Percentiles rank a stretch among this genome's conserved stretches.
phyloP scores from a whole-genome alignment of 345 rosid species.

The rapeseed (Brassica napus) region DNA sequence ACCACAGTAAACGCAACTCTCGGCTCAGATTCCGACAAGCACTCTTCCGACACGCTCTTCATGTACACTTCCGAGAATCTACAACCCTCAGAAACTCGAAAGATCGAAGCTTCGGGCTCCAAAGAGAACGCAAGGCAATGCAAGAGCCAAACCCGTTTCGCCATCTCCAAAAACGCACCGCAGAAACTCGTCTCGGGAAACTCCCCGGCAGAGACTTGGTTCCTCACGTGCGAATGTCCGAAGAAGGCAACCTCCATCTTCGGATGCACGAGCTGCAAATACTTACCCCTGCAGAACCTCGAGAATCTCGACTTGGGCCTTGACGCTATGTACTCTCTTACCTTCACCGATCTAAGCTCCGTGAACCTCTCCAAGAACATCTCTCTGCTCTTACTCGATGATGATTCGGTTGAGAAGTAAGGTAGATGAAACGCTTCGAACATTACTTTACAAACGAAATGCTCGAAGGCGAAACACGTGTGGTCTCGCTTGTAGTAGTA shows the following conservation, averaged over 20 bases:
- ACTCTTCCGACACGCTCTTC: constrained; percentile 73
- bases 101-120: constrained; percentile 65
- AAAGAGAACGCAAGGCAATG: constrained; percentile 85
- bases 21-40: constrained; percentile 51
- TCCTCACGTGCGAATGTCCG: constrained; percentile 58
- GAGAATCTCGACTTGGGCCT: constrained; percentile 71
- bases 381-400: constrained; percentile 29
- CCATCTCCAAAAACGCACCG: constrained; percentile 62
- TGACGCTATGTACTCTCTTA: constrained; percentile 48
- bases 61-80: constrained; percentile 86
- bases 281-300: constrained; percentile 62
- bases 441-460: constrained; percentile 72
- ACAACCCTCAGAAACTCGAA: constrained; percentile 55
- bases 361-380: constrained; percentile 60
- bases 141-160: constrained; percentile 84
- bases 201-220: constrained; percentile 46
- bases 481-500: constrained; percentile 64
- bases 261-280: constrained; percentile 71
- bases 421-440: constrained; percentile 70
- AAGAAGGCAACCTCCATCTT: constrained; percentile 74
- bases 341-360: constrained; percentile 60
- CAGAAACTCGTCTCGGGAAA: constrained; percentile 66
- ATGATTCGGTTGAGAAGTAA: constrained; percentile 44
- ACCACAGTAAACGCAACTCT: constrained; percentile 72
- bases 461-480: constrained; percentile 76